Base-by-base conservation (phyloP, 257 asterid species). In the Nyctanthes arbortristis region DNA sequence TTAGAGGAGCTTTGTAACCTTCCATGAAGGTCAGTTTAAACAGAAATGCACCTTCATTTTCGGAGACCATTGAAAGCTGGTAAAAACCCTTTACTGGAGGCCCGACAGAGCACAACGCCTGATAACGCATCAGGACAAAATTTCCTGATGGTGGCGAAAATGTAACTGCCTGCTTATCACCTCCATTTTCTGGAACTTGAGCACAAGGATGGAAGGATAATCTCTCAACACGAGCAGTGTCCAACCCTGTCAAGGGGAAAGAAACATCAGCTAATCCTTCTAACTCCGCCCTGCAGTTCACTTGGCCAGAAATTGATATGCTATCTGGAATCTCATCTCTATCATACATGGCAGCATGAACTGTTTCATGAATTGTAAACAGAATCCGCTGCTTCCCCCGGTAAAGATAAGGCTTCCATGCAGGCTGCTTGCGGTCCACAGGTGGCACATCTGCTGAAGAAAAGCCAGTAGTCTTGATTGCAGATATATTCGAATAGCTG, bases 51-150 rank as follows among this genome's bases (percentile, higher is more conserved):
- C 98, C 98, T 80, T 93, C 98, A 78, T 93, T 91, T 78, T 90
- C 98, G 5, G 98, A 93, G 61, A 93, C 97, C 98, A 93, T 90
- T 30, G 98, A 93, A 39, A 93, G 95, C 87, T 93, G 98, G 85
- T 93, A 93, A 78, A 93, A 93, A 63, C 98, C 98, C 83, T 90
- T 88, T 67, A 93, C 73, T 24, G 97, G 98, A 73, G 96, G 97
- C 36, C 92, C 95, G 76, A 86, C 65, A 62, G 87, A 77, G 72
- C 92, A 86, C 67, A 75, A 81, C 28, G 95, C 89, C 82, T 90
- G 97, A 81, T 88, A 93, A 57, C 89, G 94, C 84, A 90, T 80
- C 66, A 93, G 71, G 18, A 83, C 80, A 62, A 93, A 90, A 79
- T 89, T 93, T 57, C 97, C 98, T 35, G 87, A 75, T 33, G 98